Base-by-base conservation (phyloP, 78 protist genomes). In the Protostelium mycophagum region DNA sequence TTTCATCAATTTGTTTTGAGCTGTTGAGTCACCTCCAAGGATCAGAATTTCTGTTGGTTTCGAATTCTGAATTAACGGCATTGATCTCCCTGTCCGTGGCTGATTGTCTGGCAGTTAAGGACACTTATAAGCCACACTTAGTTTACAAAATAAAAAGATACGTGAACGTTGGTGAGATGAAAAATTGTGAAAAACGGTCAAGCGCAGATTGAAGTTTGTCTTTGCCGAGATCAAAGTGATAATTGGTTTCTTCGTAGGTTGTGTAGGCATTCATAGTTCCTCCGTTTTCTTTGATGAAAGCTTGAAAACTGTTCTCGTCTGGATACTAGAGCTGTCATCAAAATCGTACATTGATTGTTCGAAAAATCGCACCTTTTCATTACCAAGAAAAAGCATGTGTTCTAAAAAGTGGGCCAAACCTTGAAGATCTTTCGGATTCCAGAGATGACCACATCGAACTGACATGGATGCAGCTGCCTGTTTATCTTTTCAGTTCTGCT, bases 381-480 rank as follows among this genome's bases (percentile, higher is more conserved):
- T 93, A 5, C 95, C 95, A 36, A 93, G 31, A 85, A 93, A 93
- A 0, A 93, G 39, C 95, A 93, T 93, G 29, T 93, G 95, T 86
- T 96, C 99, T 23, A 90, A 87, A 39, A 95, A 96, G 83, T 96
- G 98, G 0, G 96, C 96, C n/a, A 96, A 88, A 28, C 98, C 98
- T 0, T 86, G 92, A 0, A 89, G 0, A 0, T 89, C 93, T 1
- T 0, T n/a, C 36, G 98, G 97, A 83, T 96, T 88, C 51, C 35
- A 23, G 51, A 88, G 37, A 16, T 89, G 85, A 10, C 97, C 95
- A 31, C 88, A 83, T 35, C 84, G 34, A 37, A 93, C 90, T 38
- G 88, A 0, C 1, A 93, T 35, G 31, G 88, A 86, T n/a, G 88
- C 90, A 63, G 93, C 37, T 23, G 93, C 36, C 34, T 90, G 38